These are phyloP conservation scores for Pleurotus tuber-regium DNA, from an alignment of 768 basidiomycete genomes.

Conservation along the genomic window DNA sequence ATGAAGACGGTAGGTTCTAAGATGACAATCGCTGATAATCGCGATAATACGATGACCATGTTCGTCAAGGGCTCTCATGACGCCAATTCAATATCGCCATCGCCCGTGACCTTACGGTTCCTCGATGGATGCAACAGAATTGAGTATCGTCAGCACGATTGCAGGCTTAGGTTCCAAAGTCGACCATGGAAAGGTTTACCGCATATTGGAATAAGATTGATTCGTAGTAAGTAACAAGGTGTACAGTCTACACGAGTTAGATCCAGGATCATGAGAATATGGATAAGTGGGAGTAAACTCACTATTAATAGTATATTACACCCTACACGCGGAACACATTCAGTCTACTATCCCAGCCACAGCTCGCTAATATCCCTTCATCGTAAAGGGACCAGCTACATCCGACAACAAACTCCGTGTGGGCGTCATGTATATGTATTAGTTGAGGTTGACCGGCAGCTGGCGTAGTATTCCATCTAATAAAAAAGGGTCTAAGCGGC, in stretches of 20 bases:
- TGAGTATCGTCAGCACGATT: no score
- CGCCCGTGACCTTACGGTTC: no score
- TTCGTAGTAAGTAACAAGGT: no score
- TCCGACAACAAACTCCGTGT: slow-evolving; percentile 94
- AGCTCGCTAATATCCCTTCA: slow-evolving; percentile 82
- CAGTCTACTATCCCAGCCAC: slow-evolving; percentile 88
- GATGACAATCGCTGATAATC: background rate
- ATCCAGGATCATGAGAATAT: no score
- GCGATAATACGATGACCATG: background rate
- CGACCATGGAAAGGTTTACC: no score
- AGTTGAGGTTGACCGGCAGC: slow-evolving; percentile 47
- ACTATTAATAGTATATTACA: no score
- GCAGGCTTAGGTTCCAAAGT: no score
- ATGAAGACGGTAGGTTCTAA: background rate
- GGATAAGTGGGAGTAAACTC: slow-evolving; percentile 13
- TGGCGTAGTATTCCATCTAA: slow-evolving; percentile 75
- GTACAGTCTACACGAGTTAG: no score
- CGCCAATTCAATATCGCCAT: no score
- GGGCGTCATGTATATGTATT: slow-evolving; percentile 75
- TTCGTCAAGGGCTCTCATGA: no score
- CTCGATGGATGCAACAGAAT: no score
- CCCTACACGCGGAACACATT: slow-evolving; percentile 70
- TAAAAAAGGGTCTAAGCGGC: slow-evolving; percentile 7
- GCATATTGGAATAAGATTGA: no score
- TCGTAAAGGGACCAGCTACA: slow-evolving; percentile 93